Conservation (phyloP, 2,329 filamentous ascomycete genomes). For the Geosmithia morbida region DNA sequence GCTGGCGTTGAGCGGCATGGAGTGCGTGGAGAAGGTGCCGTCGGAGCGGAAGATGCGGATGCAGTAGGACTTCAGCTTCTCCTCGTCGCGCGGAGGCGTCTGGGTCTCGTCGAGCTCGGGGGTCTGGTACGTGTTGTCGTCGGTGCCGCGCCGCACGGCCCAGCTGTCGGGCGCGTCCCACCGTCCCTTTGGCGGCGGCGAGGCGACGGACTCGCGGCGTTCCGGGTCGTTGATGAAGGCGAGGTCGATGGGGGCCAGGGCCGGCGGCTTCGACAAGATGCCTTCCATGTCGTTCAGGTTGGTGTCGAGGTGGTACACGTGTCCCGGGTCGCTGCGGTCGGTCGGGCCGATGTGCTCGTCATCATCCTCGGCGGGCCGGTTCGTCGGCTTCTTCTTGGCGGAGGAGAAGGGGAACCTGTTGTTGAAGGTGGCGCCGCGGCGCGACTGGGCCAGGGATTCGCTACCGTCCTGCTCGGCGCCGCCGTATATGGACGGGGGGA, state of each 20-base stretch:
- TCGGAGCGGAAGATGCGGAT: slow-evolving; percentile 92
- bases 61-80: slow-evolving; percentile 67
- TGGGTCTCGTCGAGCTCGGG: slow-evolving; percentile 55
- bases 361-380: slow-evolving; percentile 32
- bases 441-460: slow-evolving; percentile 6
- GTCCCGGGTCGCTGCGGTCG: slow-evolving; percentile 42
- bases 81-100: slow-evolving; percentile 53
- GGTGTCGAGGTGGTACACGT: slow-evolving; percentile 68
- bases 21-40: slow-evolving; percentile 86
- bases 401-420: slow-evolving; percentile 51
- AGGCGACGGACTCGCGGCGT: slow-evolving; percentile 16
- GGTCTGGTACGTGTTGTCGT: slow-evolving; percentile 43
- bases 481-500: slow-evolving; percentile 9
- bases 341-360: slow-evolving; percentile 47
- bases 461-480: slow-evolving; percentile 12
- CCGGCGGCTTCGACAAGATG: slow-evolving; percentile 59
- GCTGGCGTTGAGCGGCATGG: slow-evolving; percentile 68
- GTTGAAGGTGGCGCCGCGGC: slow-evolving; percentile 38
- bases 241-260: slow-evolving; percentile 57
- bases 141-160: slow-evolving; percentile 66
- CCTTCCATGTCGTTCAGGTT: slow-evolving; percentile 85
- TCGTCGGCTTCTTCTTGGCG: slow-evolving; percentile 25
- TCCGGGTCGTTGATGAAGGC: slow-evolving; percentile 31
- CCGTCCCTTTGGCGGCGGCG: slow-evolving; percentile 32
- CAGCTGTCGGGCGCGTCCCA: slow-evolving; percentile 97